Percentiles rank a stretch among this genome's conserved stretches.
Evolutionary conservation across 345 rosid genomes (phyloP).

Genomic region (Geranium rotundifolium): DNA sequence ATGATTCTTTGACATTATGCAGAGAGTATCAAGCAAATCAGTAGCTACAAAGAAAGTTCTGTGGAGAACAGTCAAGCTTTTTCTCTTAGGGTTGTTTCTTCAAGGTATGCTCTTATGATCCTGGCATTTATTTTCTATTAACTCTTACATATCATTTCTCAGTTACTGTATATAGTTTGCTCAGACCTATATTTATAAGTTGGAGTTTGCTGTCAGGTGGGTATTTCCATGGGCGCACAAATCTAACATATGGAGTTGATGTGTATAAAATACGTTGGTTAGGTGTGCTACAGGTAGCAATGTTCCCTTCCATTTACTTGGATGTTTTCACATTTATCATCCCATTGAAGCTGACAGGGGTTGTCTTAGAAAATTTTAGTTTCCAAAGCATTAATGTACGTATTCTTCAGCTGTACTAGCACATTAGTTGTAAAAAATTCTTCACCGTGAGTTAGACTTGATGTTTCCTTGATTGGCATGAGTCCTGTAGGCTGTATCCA

Average conservation of each 20-base stretch:
- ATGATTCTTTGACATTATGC: not conserved
- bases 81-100: slow-evolving; percentile 38
- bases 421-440: not conserved
- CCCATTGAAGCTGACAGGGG: not conserved
- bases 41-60: slow-evolving; percentile 35
- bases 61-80: slow-evolving; percentile 32
- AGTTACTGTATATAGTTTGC: not conserved
- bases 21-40: slow-evolving; percentile 22
- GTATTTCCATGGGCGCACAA: slow-evolving; percentile 42
- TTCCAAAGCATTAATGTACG: not conserved
- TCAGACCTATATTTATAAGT: not conserved
- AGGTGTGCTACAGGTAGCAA: slow-evolving; percentile 45
- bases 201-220: slow-evolving; percentile 28
- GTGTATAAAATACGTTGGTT: slow-evolving; percentile 41
- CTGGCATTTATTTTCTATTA: not conserved
- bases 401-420: not conserved
- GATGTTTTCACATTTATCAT: no score
- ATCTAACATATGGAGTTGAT: slow-evolving; percentile 47
- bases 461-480: not conserved
- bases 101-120: slow-evolving; percentile 31
- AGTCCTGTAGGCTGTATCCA: not conserved
- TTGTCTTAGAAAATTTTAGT: not conserved
- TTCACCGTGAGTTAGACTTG: not conserved
- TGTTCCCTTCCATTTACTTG: not conserved
- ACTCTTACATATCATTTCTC: not conserved